phyloP scores from a whole-genome alignment of 2,329 filamentous ascomycete genomes.

The Helotiales sp. region DNA sequence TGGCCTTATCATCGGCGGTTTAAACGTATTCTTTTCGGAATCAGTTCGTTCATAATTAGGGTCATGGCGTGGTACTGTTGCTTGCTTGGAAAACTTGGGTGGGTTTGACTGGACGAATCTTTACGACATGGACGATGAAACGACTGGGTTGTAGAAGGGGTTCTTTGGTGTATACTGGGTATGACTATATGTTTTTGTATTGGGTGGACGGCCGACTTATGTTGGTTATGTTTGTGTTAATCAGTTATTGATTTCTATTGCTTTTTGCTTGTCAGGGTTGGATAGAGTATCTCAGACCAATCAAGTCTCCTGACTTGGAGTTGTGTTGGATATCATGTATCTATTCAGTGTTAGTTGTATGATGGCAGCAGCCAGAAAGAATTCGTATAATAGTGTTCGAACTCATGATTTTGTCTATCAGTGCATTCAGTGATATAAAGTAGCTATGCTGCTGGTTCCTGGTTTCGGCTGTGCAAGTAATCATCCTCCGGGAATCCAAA shows the following conservation, averaged over 20 bases:
- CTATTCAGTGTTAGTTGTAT: background rate
- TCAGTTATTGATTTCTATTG: conserved; percentile 8
- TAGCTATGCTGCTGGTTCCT: too few species aligned
- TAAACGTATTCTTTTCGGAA: background rate
- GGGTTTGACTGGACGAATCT: conserved; percentile 20
- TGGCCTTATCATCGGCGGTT: conserved; percentile 17
- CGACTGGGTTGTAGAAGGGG: conserved; percentile 26
- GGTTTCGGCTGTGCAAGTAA: too few species aligned
- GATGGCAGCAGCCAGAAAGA: background rate
- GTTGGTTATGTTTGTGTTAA: background rate
- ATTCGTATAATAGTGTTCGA: background rate
- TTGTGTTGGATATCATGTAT: background rate
- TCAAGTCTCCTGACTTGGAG: background rate
- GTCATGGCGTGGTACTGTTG: conserved; percentile 12
- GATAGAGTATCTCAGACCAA: background rate
- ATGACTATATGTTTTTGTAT: conserved; percentile 12
- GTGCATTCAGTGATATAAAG: too few species aligned
- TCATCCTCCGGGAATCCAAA: too few species aligned
- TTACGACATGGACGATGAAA: conserved; percentile 29
- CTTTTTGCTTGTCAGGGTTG: background rate
- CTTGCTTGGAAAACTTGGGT: conserved; percentile 17
- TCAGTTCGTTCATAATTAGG: background rate
- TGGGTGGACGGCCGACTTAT: background rate
- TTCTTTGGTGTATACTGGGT: conserved; percentile 24
- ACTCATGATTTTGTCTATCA: background rate